Evolutionary conservation across 495 filamentous ascomycete species (phyloP), one percentile per base, ranked within the genome.

Genomic region (Chaetomium tenue): DNA sequence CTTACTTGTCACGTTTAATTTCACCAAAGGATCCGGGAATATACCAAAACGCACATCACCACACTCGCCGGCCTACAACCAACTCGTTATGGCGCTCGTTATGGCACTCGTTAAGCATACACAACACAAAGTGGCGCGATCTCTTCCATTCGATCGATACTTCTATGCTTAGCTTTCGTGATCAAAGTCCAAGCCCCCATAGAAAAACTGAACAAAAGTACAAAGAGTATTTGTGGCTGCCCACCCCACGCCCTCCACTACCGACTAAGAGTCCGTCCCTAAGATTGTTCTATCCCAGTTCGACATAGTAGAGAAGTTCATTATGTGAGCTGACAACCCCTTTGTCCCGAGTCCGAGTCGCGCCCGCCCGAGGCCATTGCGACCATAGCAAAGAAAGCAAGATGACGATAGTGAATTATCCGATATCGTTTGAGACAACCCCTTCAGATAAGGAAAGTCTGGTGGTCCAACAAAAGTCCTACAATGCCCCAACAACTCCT

Each of bases 321-420:
- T 67, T 64, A 71, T 67, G 66, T 70, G 68, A 71, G 66, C 66
- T 74, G 68, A 57, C 65, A 72, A 72, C 51, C 66, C 66, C 53
- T 54, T 66, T 50, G 37, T 20, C 57, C 13, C 23, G 57, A 65
- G 47, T 20, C 56, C 48, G 50, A 54, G 50, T 55, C 39, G 39
- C 40, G 57, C 13, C 57, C 47, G 40, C 11, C 30, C 63, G 37
- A 48, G 42, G 58, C 33, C 68, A 58, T 47, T 50, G 56, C 58
- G 61, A 69, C 60, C 65, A 64, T 47, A 57, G 48, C 66, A 65
- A 71, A 72, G 33, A 60, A 65, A 60, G 57, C 47, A 53, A 65
- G 56, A 73, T 73, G 72, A 70, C 64, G 63, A 70, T 70, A 67
- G 70, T 62, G 42, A 64, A 50, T 54, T 70, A 72, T 66, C 57